Evolutionary conservation across 228 moss, liverwort and hornwort species (phyloP), one percentile per base, ranked within the genome.

Genomic region (Sphagnum magellanicum): DNA sequence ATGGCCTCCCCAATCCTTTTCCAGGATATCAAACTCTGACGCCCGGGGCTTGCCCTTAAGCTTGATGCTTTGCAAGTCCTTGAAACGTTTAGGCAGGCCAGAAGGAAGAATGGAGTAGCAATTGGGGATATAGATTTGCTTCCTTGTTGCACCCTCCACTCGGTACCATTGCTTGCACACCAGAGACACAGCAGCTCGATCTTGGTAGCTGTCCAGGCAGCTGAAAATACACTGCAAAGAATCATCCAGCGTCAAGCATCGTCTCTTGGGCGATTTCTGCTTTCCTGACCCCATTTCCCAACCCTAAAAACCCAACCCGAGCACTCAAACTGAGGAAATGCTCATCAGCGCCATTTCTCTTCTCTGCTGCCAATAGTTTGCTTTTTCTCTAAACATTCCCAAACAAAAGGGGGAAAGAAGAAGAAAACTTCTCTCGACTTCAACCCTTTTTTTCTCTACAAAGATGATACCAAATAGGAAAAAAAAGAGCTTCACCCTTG

Each of bases 1-100:
- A 72, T 84, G 81, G 1, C 87, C 92, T 6, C 95, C 95, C 95
- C 92, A 95, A 68, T 83, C 65, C 0, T 79, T 74, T 9, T 83
- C 77, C 7, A 90, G 71, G 8, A 95, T 72, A 14, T 72, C 89
- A 50, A 80, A 95, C 9, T 95, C 92, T 17, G 75, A 80, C 0
- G 95, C 92, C 14, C 92, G 66, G 0, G 92, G 85, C 81, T 88
- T 90, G 14, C 95, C 95, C 70, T 90, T 92, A 10, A 95, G 70
- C 79, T 90, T 90, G 76, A 92, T 68, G 12, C 86, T 79, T 16
- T 78, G 62, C 68, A 95, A 63, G 14, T 79, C 83, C 15, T 80
- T 80, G 70, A 95, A 95, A 52, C 92, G 70, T 49, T 53, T 63
- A 10, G 92, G 76, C 5, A 95, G 68, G 32, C 52, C 74, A 0